Evolutionary conservation across 192 early-diverging fungal genomes (phyloP), one percentile per base, ranked within the genome.

Genomic region (Coemansia asiatica): DNA sequence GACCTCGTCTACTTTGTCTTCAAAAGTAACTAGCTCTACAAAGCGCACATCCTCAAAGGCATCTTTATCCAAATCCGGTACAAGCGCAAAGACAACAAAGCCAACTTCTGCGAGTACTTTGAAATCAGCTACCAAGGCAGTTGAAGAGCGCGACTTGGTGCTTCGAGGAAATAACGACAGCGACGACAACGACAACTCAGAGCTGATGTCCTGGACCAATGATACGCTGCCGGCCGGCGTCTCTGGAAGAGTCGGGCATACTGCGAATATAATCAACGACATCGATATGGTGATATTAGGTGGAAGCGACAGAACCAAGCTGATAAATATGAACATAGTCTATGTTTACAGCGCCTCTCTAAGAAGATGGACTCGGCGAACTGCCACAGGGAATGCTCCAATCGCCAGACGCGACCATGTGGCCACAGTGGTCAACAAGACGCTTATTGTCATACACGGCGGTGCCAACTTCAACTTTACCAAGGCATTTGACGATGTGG

Each of bases 241-340:
- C 29, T 47, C 62, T 6, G 76, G 67, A 8, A 72, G 81, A 19
- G 61, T 75, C 0, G 76, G 70, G 12, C 82, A 84, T 53, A 72
- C 71, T 0, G 65, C 74, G 23, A 74, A 55, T 28, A 60, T 79
- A 19, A 53, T 80, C 0, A 61, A 62, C 38, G 58, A 61, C 19
- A 62, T 60, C 21, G 47, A 54, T 10, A 84, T 84, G 82, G 82
- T 73, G 18, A 74, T 84, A 6, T 38, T 84, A 18, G 82, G 82
- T 49, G 78, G 78, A 19, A 68, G 72, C 40, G 57, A 28, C 21
- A 61, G 72, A 29, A 35, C 56, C 12, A 63, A 21, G 19, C 47
- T 84, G 31, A 71, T 71, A 0, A 63, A 60, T 53, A 69, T 79
- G 71, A 29, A 50, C 21, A 63, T 50, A 0, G 63, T 84, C 4